Evolutionary conservation across 2,329 filamentous ascomycete species (phyloP), one percentile per base, ranked within the genome.

Genomic region (Pyrenophora graminea): DNA sequence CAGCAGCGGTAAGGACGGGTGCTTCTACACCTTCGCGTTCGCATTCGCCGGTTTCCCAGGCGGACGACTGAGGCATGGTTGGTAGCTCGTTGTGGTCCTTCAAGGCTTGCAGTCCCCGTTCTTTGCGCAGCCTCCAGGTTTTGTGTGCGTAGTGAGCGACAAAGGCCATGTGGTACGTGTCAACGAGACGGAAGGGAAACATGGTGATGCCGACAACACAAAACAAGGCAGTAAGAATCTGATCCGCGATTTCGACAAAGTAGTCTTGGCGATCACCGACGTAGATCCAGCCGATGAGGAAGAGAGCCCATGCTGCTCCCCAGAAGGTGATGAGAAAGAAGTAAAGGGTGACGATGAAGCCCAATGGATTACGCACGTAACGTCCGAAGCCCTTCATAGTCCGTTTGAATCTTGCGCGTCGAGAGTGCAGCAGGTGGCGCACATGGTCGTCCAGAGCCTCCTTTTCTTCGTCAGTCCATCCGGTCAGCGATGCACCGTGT

Each of bases 241-340:
- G 83, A 59, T 88, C 82, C 25, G 76, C 73, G 10, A 81, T 73
- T 55, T 86, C 79, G 21, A 79, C 74, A 5, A 80, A 76, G 13
- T 78, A 93, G 1, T 82, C 75, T 68, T 93, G 88, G 61, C 82
- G 79, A 19, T 83, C 82, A 19, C 87, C 88, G 15, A 92, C 87
- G 58, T 90, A 91, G 64, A 94, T 90, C 90, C 90, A 95, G 33
- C 83, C 89, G 67, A 96, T 96, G 41, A 95, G 78, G 74, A 93
- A 94, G 17, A 95, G 81, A 1, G 95, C 90, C 90, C 90, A 95
- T 0, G 89, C 89, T 15, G 92, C 79, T 63, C 90, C 90, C 68
- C 94, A 95, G 1, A 92, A 80, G 0, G 90, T 94, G 59, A 95
- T 91, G n/a, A 93, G 78, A 6, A 84, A 87, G n/a, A 90, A 90